These are phyloP conservation scores for Cucurbita moschata DNA, from an alignment of 306 rosid species.

Conservation along the genomic window DNA sequence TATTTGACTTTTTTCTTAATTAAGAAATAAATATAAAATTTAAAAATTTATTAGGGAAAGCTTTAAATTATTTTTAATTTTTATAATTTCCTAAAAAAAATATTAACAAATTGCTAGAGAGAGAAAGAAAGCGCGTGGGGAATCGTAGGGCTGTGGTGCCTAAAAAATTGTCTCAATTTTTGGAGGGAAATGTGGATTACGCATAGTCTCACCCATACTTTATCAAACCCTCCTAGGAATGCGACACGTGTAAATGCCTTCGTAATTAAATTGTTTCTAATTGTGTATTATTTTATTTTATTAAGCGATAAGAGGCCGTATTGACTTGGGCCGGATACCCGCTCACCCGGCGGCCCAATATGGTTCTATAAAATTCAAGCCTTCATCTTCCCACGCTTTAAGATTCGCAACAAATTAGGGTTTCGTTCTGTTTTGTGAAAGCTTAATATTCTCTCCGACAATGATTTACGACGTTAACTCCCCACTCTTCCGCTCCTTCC, in stretches of 20 bases:
- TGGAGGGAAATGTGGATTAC: not conserved
- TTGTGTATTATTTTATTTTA: too few species aligned
- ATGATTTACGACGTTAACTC: conserved; percentile 99
- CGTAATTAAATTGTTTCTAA: too few species aligned
- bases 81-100: too few species aligned
- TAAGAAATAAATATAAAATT: too few species aligned
- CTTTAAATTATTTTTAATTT: too few species aligned
- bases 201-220: not conserved
- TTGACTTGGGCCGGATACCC: not conserved
- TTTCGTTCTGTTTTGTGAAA: conserved; percentile 4
- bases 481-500: conserved; percentile 93
- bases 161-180: not conserved
- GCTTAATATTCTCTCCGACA: not conserved
- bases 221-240: not conserved
- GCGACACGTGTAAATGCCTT: not conserved
- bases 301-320: not conserved
- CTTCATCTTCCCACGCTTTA: not conserved
- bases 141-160: not conserved
- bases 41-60: too few species aligned
- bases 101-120: not conserved
- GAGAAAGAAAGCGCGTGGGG: conserved; percentile 3
- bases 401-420: conserved; percentile 21
- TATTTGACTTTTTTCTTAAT: too few species aligned
- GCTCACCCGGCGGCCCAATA: not conserved
- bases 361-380: not conserved